Evolutionary conservation across 73 alveolate genomes (phyloP).

Genomic region (Loxodes magnus): DNA sequence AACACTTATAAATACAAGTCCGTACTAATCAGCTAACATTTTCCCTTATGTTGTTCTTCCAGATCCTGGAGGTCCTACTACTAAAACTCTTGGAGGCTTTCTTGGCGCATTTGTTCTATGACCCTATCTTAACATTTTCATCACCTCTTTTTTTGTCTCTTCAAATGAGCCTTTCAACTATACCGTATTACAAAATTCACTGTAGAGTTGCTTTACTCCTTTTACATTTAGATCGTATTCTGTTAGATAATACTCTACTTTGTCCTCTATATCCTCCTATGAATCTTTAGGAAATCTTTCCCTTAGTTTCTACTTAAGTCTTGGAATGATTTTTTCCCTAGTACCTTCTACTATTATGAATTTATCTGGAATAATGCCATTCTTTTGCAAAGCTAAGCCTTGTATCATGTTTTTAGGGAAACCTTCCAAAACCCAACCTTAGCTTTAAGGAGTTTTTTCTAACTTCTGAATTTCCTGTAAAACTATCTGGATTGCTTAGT

Average conservation of each 20-base stretch:
- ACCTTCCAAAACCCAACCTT: slow-evolving; percentile 83
- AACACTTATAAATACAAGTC: slow-evolving; percentile 64
- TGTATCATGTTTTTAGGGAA: slow-evolving; percentile 90
- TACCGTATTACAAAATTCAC: slow-evolving; percentile 55
- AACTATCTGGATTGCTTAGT: slow-evolving; percentile 66
- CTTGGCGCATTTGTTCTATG: slow-evolving; percentile 65
- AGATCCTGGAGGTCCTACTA: slow-evolving; percentile 93
- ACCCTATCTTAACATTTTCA: slow-evolving; percentile 43
- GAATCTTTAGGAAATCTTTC: neutral
- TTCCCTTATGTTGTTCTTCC: slow-evolving; percentile 79
- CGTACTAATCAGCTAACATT: slow-evolving; percentile 54
- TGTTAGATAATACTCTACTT: slow-evolving; percentile 9
- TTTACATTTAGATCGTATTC: slow-evolving; percentile 55
- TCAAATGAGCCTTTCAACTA: slow-evolving; percentile 29
- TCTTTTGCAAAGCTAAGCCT: slow-evolving; percentile 83
- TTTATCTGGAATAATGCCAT: slow-evolving; percentile 88
- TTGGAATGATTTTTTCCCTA: slow-evolving; percentile 9
- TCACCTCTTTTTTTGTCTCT: slow-evolving; percentile 30
- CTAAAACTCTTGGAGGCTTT: slow-evolving; percentile 82
- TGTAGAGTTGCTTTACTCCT: slow-evolving; percentile 68
- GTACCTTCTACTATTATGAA: slow-evolving; percentile 51
- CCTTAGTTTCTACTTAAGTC: slow-evolving; percentile 9
- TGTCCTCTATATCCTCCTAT: slow-evolving; percentile 9
- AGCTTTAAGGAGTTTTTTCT: slow-evolving; percentile 78
- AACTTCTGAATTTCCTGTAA: slow-evolving; percentile 50